These are phyloP conservation scores for Fusarium torulosum DNA, from an alignment of 2,329 filamentous ascomycete genomes.

Conservation along the genomic window DNA sequence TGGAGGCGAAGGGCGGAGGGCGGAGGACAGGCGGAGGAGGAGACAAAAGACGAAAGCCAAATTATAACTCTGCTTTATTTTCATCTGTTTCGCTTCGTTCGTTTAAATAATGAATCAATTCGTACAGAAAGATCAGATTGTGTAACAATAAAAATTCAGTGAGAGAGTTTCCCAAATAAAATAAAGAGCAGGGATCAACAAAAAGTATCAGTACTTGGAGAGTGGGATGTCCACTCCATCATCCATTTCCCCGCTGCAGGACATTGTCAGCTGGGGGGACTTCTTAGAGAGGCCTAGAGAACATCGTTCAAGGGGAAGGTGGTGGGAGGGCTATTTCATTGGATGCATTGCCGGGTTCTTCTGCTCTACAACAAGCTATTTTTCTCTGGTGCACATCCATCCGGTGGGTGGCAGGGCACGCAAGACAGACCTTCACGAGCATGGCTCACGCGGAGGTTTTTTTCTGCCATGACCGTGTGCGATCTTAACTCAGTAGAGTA, in stretches of 20 bases:
- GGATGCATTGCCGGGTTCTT: constrained; percentile 19
- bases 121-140: neutral
- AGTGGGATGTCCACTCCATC: constrained; percentile 12
- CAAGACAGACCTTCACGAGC: constrained; percentile 22
- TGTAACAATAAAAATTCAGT: neutral
- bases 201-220: constrained; percentile 33
- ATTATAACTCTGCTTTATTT: neutral
- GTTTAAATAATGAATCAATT: neutral
- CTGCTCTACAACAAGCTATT: constrained; percentile 1
- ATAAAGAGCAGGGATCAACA: constrained; percentile 1
- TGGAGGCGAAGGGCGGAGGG: neutral
- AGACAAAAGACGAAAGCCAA: constrained; percentile 12
- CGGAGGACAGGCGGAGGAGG: constrained; percentile 18
- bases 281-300: constrained; percentile 5
- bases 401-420: neutral
- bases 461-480: neutral
- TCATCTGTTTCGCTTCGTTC: neutral
- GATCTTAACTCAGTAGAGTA: neutral
- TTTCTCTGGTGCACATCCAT: constrained; percentile 1
- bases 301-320: constrained; percentile 9
- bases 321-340: constrained; percentile 12
- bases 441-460: constrained; percentile 22
- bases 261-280: constrained; percentile 39
- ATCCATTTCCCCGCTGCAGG: constrained; percentile 24
- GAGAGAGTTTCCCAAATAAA: constrained; percentile 1